Base-by-base conservation (phyloP, 495 filamentous ascomycete species). In the Acidiella bohemica region DNA sequence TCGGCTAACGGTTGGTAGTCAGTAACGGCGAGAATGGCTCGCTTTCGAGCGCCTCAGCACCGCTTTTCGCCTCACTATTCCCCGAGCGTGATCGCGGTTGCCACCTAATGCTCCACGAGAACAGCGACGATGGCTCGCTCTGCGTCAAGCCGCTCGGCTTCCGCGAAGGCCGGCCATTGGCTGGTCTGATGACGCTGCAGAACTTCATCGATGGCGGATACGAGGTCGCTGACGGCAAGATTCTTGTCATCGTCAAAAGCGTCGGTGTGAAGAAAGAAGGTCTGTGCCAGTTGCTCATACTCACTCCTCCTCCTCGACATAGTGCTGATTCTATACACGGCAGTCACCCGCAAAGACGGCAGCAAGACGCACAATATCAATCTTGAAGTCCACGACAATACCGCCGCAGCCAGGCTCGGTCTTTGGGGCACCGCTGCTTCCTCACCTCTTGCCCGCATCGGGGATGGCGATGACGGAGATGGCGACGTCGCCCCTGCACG, bases 321-420 rank as follows among this genome's bases (percentile, higher is more conserved):
- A n/a, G n/a, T n/a, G n/a, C n/a, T n/a, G n/a, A n/a, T n/a, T n/a
- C n/a, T n/a, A n/a, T n/a, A n/a, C n/a, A n/a, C 13, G 9, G 17
- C 53, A 54, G 60, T 76, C 34, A 62, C 59, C 2, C 64, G 60
- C 30, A 71, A 70, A 44, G 66, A 67, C 38, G 59, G 52, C 1
- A 56, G 54, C 3, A 44, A 52, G 4, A 50, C 60, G 0, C 60
- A 71, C 28, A 57, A 71, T 24, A 56, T 70, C 19, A 68, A 72
- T 34, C 54, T 80, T 8, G 52, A 59, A 13, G 52, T 80, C 9
- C 74, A 76, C 42, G 77, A 81, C 49, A 67, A 80, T 44, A 79
- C 72, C 2, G 61, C 56, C 4, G 64, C 67, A 36, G 67, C 66
- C 16, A 58, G 58, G 0, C 53, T 80, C 3, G 70, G 63, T 10